Percentiles rank a stretch among this genome's conserved stretches.
These are phyloP conservation scores for Hemerocallis citrina DNA, from an alignment of 106 monocot genomes.

Conservation along the genomic window DNA sequence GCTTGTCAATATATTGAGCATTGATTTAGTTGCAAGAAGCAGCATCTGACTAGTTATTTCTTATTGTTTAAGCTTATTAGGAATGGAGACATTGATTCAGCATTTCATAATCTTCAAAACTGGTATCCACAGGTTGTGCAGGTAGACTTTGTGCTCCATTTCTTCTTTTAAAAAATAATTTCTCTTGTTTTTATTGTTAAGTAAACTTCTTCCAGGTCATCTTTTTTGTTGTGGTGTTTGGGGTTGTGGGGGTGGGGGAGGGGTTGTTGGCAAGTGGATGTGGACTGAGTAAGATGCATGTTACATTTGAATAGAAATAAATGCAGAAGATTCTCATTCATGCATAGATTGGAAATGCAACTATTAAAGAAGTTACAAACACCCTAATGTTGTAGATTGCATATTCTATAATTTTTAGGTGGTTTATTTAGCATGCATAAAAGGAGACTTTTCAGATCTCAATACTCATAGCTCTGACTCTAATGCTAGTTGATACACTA, in stretches of 20 bases:
- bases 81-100: constrained; percentile 78
- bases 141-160: constrained; percentile 24
- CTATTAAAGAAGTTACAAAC: background rate
- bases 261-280: background rate
- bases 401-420: background rate
- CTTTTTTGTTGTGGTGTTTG: background rate
- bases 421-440: background rate
- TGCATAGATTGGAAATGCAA: background rate
- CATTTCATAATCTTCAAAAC: constrained; percentile 54
- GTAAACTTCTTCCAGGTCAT: background rate
- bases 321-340: background rate
- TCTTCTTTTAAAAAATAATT: background rate
- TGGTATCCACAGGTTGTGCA: constrained; percentile 83
- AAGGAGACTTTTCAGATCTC: background rate
- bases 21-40: background rate
- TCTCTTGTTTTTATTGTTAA: background rate
- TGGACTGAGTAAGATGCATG: background rate
- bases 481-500: background rate
- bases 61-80: constrained; percentile 70
- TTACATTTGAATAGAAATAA: background rate
- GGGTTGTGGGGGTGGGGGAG: too few species aligned
- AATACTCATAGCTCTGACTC: background rate
- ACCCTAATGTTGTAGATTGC: background rate
- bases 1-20: too few species aligned
- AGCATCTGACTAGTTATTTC: constrained; percentile 14